phyloP scores from a whole-genome alignment of 2,329 filamentous ascomycete genomes.

The Tolypocladium sp. region DNA sequence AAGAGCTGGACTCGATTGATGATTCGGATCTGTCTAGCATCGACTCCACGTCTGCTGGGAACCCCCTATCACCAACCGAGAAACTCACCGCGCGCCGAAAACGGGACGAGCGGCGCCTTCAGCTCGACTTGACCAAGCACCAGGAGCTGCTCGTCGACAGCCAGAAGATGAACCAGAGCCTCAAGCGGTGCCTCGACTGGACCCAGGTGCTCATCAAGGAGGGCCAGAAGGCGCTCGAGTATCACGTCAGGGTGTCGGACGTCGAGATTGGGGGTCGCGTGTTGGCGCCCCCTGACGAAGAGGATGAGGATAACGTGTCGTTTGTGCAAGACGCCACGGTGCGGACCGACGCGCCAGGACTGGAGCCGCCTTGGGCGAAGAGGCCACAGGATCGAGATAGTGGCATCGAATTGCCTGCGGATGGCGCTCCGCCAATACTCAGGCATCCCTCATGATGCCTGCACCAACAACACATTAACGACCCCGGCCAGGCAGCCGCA shows the following conservation, averaged over 20 bases:
- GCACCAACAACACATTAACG: background rate
- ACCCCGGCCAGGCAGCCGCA: background rate
- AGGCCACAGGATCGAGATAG: constrained; percentile 41
- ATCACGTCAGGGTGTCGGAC: constrained; percentile 70
- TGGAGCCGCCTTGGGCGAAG: constrained; percentile 24
- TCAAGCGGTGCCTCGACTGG: constrained; percentile 81
- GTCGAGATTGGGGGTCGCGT: constrained; percentile 75
- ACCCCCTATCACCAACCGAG: constrained; percentile 30
- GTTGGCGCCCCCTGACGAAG: constrained; percentile 57
- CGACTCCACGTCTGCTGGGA: constrained; percentile 18
- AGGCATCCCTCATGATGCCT: background rate
- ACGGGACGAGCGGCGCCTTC: constrained; percentile 73
- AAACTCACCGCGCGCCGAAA: constrained; percentile 39
- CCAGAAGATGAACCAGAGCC: constrained; percentile 90
- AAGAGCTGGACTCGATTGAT: constrained; percentile 40
- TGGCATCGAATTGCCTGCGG: constrained; percentile 38
- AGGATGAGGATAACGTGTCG: constrained; percentile 25
- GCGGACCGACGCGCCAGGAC: constrained; percentile 10
- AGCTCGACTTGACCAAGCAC: constrained; percentile 79
- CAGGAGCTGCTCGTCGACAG: constrained; percentile 81
- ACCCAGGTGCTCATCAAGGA: constrained; percentile 87
- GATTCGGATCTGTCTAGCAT: constrained; percentile 40
- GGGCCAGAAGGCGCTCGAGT: constrained; percentile 77
- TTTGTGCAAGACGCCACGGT: constrained; percentile 11
- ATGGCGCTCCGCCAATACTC: constrained; percentile 14